Evolutionary conservation across 495 filamentous ascomycete species (phyloP), one percentile per base, ranked within the genome.

Genomic region (Neurospora tetraspora): DNA sequence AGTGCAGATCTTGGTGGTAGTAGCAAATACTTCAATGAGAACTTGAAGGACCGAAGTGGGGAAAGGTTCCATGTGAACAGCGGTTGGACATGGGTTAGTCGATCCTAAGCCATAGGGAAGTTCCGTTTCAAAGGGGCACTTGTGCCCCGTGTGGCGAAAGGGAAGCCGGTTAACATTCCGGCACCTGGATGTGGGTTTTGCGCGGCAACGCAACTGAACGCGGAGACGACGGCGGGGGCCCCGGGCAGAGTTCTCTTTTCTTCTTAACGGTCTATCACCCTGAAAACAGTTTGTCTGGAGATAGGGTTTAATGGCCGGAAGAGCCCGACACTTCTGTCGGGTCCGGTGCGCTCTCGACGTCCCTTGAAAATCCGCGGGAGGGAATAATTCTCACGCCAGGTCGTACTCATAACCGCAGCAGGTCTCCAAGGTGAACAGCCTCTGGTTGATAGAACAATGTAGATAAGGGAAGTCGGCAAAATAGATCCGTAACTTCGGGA

Each of bases 1-100:
- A 89, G 87, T 90, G 86, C 86, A 89, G 87, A 90, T 90, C 87
- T 90, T 89, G 86, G 88, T 90, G 83, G 86, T 88, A 90, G 86
- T 90, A 90, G 87, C 86, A 90, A 90, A 90, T 90, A 90, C 85
- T 89, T 87, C 88, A 90, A 90, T 89, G 84, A 89, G 86, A 90
- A 88, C 86, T 89, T 89, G 88, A 87, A 89, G 84, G 87, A 89
- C 87, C 88, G 86, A 90, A 89, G 87, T 89, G 85, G 86, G 85
- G 86, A 89, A 90, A 89, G 85, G 88, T 89, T 90, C 85, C 83
- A 84, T 88, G 86, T 88, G 83, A 90, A 89, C 85, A 89, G 86
- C 85, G 88, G 86, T 89, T 89, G 85, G 85, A 88, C 87, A 88
- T 85, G 85, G 84, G 86, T 90, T 86, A 89, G 87, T 88, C 86